phyloP scores from a whole-genome alignment of 1,139 yeast species.

The Suhomyces ambrosiae region DNA sequence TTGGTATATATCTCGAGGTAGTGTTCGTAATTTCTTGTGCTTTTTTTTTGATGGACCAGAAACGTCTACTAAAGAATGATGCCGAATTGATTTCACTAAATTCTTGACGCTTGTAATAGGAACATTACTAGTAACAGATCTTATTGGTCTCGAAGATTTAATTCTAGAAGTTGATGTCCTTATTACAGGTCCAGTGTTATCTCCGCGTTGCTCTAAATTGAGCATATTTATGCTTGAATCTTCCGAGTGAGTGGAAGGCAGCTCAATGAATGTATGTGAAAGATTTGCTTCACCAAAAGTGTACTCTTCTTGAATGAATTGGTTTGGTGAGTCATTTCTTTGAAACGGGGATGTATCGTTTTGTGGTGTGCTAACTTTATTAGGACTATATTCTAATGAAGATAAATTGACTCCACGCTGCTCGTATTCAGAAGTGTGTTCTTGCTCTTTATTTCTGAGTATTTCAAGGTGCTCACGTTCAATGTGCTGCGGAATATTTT shows the following conservation, averaged over 20 bases:
- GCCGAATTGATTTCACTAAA: slow-evolving; percentile 15
- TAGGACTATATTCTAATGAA: slow-evolving; percentile 5
- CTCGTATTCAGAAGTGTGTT: not conserved
- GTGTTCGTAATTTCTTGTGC: slow-evolving; percentile 7
- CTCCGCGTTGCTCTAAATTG: not conserved
- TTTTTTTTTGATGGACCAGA: slow-evolving; percentile 7
- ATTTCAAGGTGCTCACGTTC: too few relatives aligned
- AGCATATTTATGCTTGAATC: slow-evolving; percentile 3
- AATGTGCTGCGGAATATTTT: too few relatives aligned
- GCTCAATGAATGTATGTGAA: slow-evolving; percentile 10
- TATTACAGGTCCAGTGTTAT: not conserved
- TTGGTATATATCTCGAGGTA: slow-evolving; percentile 10
- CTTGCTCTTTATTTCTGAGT: too few relatives aligned
- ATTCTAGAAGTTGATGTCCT: not conserved
- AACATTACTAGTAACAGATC: not conserved
- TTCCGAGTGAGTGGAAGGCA: slow-evolving; percentile 8
- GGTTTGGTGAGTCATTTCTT: slow-evolving; percentile 13
- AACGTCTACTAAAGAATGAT: slow-evolving; percentile 5
- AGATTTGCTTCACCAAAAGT: slow-evolving; percentile 18
- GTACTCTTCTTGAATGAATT: slow-evolving; percentile 24
- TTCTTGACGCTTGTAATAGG: slow-evolving; percentile 16
- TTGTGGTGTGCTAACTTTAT: slow-evolving; percentile 10
- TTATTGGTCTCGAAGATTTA: not conserved
- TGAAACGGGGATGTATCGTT: slow-evolving; percentile 7
- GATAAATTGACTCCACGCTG: not conserved